Evolutionary conservation across 2,329 filamentous ascomycete genomes (phyloP), one percentile per base, ranked within the genome.

Genomic region (Penicillium expansum): DNA sequence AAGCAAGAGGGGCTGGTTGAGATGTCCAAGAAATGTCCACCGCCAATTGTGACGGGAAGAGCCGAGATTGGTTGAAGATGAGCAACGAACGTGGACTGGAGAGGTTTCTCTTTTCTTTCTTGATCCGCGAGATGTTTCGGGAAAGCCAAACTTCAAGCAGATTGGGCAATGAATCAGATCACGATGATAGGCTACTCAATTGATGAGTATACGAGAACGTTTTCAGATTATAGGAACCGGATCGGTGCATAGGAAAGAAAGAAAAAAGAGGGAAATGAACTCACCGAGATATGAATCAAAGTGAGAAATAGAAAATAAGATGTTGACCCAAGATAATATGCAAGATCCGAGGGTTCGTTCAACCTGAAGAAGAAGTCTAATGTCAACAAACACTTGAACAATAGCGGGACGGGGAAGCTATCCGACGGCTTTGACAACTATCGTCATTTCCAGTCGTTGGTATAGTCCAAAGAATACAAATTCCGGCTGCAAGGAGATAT

Each of bases 171-270:
- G 62, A 60, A 43, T 14, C 18, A 30, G 27, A 35, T 35, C 60
- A 61, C 60, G 59, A 71, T 67, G 69, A 76, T 22, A 49, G 45
- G 76, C 74, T 76, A 69, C 61, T 62, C 65, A 64, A 66, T 63
- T 67, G 60, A 74, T 76, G 65, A 76, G 73, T 66, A 71, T 60
- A 56, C 54, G 54, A 56, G 54, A 65, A 73, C 63, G 66, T 61
- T 61, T 58, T 55, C 37, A 61, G 45, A 42, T 29, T 51, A 44
- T 52, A 11, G 16, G 29, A 33, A 51, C 42, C 64, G 70, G 71
- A 62, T 65, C 61, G 55, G 49, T 71, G 70, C 71, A 74, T 71
- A 59, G 63, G 64, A 9, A 5, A 18, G n/a, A n/a, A n/a, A n/a
- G n/a, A n/a, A n/a, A n/a, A n/a, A n/a, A n/a, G n/a, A n/a, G 41